A percentile compares a stretch with the other conserved stretches of the same genome.
Conservation (phyloP, 2,329 filamentous ascomycete genomes). For the Calonectria pauciramosa region DNA sequence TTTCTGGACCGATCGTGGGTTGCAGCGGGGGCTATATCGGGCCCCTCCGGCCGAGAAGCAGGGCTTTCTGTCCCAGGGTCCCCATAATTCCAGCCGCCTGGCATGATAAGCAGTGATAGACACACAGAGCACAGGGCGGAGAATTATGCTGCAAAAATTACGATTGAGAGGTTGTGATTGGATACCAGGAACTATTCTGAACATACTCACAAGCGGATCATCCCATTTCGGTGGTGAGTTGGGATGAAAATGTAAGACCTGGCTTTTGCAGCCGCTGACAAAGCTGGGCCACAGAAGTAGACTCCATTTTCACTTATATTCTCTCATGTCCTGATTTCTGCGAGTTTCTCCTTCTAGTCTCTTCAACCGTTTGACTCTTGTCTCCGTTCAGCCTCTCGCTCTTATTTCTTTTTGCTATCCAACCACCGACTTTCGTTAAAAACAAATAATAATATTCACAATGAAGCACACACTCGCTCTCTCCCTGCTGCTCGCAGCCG, state of each 20-base stretch:
- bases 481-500: constrained; percentile 23
- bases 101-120: neutral
- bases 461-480: constrained; percentile 22
- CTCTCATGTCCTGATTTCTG: neutral
- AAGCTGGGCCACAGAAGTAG: neutral
- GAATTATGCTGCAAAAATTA: neutral
- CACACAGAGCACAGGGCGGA: neutral
- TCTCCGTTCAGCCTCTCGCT: constrained; percentile 2
- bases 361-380: neutral
- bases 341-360: neutral
- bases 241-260: neutral
- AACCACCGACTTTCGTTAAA: neutral
- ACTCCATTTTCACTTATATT: neutral
- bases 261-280: neutral
- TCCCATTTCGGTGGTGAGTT: neutral
- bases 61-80: neutral
- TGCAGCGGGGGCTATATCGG: neutral
- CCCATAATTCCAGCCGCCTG: neutral
- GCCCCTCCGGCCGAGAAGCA: neutral
- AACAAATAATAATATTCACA: neutral
- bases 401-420: neutral
- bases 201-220: neutral
- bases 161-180: neutral
- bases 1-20: constrained; percentile 6
- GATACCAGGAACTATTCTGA: neutral